A percentile compares a stretch with the other conserved stretches of the same genome.
Evolutionary conservation across 345 rosid species (phyloP).

Genomic region (Linum lewisii): DNA sequence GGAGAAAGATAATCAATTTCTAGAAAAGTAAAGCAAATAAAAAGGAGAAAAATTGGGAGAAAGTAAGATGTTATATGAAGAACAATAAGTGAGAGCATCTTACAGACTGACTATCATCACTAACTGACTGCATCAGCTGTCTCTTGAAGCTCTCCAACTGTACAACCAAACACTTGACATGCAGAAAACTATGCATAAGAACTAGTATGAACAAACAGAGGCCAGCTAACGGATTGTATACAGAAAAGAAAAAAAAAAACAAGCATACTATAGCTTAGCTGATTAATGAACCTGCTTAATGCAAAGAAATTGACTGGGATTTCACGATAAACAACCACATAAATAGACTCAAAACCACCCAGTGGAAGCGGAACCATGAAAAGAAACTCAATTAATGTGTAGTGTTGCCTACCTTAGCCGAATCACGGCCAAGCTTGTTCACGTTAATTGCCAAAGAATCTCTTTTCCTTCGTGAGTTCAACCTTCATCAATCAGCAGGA

Average conservation of each 20-base stretch:
- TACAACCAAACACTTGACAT: background rate
- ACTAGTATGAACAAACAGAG: background rate
- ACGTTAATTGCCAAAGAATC: conserved; percentile 63
- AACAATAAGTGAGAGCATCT: conserved; percentile 15
- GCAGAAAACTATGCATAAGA: background rate
- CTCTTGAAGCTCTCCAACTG: conserved; percentile 90
- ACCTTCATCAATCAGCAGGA: conserved; percentile 31
- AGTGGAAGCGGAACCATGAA: background rate
- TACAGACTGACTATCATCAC: conserved; percentile 65
- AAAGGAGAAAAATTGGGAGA: background rate
- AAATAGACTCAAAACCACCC: background rate
- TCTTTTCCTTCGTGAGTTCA: conserved; percentile 59
- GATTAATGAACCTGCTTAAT: background rate
- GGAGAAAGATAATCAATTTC: background rate
- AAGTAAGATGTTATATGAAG: conserved; percentile 5
- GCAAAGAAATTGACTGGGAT: background rate
- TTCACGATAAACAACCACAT: background rate
- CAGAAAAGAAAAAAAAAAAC: too few relatives aligned
- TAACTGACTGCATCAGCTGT: conserved; percentile 83
- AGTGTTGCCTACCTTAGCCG: conserved; percentile 44
- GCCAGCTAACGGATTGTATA: background rate
- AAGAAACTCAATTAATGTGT: conserved; percentile 4
- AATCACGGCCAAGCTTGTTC: conserved; percentile 80
- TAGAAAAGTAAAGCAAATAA: conserved; percentile 3
- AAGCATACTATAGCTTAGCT: background rate